phyloP scores from a whole-genome alignment of 176 grass and related monocot genomes.

The Areca catechu region DNA sequence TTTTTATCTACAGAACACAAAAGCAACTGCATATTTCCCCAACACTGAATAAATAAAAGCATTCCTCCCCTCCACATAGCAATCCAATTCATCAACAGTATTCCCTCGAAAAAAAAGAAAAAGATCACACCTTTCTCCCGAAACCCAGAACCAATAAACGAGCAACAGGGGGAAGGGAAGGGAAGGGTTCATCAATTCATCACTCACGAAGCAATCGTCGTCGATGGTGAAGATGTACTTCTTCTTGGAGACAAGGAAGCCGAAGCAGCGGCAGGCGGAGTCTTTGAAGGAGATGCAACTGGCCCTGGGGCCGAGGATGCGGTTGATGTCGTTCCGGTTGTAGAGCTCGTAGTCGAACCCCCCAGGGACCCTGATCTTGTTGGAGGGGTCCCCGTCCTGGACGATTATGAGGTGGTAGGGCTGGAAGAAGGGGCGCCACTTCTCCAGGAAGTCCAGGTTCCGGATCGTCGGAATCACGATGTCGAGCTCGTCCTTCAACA shows the following conservation, averaged over 20 bases:
- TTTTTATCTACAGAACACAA: too few relatives aligned
- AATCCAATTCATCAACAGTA: too few relatives aligned
- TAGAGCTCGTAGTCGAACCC: slow-evolving; percentile 82
- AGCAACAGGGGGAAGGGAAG: too few relatives aligned
- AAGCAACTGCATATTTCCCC: too few relatives aligned
- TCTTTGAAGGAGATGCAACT: slow-evolving; percentile 98
- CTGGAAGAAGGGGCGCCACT: slow-evolving; percentile 37
- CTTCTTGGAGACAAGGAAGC: slow-evolving; percentile 96
- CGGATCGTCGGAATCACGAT: slow-evolving; percentile 41
- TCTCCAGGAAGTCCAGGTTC: slow-evolving; percentile 32
- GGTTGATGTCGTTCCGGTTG: slow-evolving; percentile 75
- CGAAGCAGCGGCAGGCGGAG: slow-evolving; percentile 87
- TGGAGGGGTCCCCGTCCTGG: slow-evolving; percentile 33
- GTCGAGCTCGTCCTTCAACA: slow-evolving; percentile 28
- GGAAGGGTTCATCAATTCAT: too few relatives aligned
- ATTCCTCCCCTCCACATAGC: too few relatives aligned
- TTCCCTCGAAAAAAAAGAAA: too few relatives aligned
- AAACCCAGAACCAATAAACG: too few relatives aligned
- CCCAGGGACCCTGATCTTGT: slow-evolving; percentile 58
- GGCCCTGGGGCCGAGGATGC: slow-evolving; percentile 47
- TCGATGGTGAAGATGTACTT: slow-evolving; percentile 96
- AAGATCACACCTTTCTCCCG: too few relatives aligned
- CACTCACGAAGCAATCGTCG: slow-evolving; percentile 74
- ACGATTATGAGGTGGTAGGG: slow-evolving; percentile 41
- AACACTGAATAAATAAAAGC: too few relatives aligned